Conservation (phyloP, 495 filamentous ascomycete species). For the Xylaria flabelliformis region DNA sequence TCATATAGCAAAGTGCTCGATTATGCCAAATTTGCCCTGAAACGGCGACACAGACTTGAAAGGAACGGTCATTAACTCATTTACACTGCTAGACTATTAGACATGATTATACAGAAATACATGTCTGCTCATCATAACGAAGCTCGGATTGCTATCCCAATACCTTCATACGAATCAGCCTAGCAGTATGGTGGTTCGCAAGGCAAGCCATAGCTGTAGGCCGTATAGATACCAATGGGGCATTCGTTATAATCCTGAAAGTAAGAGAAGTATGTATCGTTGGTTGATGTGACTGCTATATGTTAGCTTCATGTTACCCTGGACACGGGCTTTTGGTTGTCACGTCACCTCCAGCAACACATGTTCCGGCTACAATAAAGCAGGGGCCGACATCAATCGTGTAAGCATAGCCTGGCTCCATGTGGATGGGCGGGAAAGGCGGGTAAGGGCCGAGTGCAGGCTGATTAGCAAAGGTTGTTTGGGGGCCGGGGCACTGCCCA, state of each 20-base stretch:
- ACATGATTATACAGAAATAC: background rate
- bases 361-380: slow-evolving; percentile 31
- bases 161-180: background rate
- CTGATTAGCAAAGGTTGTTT: slow-evolving; percentile 38
- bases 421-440: slow-evolving; percentile 36
- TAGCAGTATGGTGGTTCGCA: slow-evolving; percentile 13
- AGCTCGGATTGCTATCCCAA: too few species aligned
- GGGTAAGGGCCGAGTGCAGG: slow-evolving; percentile 30
- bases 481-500: slow-evolving; percentile 33
- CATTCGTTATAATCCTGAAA: slow-evolving; percentile 20
- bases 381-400: slow-evolving; percentile 39
- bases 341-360: slow-evolving; percentile 35
- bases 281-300: slow-evolving; percentile 24
- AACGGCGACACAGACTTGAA: background rate
- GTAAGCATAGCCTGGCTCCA: slow-evolving; percentile 41
- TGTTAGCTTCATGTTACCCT: background rate
- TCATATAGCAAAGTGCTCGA: background rate
- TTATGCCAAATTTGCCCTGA: background rate
- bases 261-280: slow-evolving; percentile 24
- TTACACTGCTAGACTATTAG: background rate
- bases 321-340: too few species aligned
- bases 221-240: slow-evolving; percentile 25
- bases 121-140: background rate
- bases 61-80: background rate
- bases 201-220: slow-evolving; percentile 25